Percentiles rank a stretch among this genome's conserved stretches.
Evolutionary conservation across 2,329 filamentous ascomycete species (phyloP).

Genomic region (Amphichorda felina): DNA sequence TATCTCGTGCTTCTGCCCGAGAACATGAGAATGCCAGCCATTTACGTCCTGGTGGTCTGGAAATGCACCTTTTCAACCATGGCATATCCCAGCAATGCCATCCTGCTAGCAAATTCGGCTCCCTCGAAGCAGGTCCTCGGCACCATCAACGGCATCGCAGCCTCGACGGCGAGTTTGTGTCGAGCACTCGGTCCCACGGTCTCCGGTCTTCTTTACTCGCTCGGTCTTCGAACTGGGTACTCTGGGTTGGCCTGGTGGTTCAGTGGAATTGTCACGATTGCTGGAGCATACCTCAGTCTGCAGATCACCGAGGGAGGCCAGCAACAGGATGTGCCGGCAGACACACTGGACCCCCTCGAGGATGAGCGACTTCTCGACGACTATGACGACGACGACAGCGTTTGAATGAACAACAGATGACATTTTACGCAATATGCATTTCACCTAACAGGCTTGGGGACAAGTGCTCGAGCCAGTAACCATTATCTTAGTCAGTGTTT

Average conservation of each 20-base stretch:
- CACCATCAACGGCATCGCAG: conserved; percentile 84
- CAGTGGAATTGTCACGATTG: conserved; percentile 62
- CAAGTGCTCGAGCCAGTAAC: too few relatives aligned
- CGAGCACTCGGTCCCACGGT: conserved; percentile 81
- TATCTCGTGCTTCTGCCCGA: conserved; percentile 80
- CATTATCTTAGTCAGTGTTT: too few relatives aligned
- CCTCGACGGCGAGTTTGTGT: conserved; percentile 80
- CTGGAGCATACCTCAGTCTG: conserved; percentile 64
- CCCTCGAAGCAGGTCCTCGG: conserved; percentile 77
- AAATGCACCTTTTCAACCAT: conserved; percentile 90
- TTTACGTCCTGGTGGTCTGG: conserved; percentile 71
- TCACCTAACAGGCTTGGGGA: too few relatives aligned
- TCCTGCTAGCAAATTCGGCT: conserved; percentile 80
- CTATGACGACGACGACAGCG: conserved; percentile 18
- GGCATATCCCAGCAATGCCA: conserved; percentile 81
- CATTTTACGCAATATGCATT: too few relatives aligned
- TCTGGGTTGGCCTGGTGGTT: conserved; percentile 93
- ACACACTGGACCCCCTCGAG: conserved; percentile 22
- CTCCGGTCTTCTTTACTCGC: conserved; percentile 73
- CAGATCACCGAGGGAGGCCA: conserved; percentile 57
- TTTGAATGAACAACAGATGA: conserved; percentile 9
- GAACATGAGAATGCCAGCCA: conserved; percentile 56
- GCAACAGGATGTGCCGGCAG: conserved; percentile 27
- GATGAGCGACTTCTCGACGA: conserved; percentile 19
- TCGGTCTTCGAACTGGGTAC: conserved; percentile 68